Percentiles rank a stretch among this genome's conserved stretches.
Evolutionary conservation across 2,329 filamentous ascomycete species (phyloP).

Genomic region (Raffaelea albimanens): DNA sequence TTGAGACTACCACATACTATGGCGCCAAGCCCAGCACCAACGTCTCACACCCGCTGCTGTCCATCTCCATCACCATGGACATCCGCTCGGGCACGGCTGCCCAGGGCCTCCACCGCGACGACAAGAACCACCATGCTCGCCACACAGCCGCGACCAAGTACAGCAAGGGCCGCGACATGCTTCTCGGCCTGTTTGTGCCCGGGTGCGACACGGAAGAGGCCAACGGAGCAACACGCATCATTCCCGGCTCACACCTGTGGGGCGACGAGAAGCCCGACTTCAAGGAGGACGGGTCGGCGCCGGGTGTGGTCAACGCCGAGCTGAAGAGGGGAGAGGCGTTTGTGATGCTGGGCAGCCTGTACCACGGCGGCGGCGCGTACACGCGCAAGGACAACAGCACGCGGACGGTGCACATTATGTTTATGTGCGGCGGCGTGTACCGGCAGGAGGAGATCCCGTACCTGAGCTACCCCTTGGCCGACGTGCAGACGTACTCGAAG

Average conservation of each 20-base stretch:
- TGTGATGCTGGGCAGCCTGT: conserved; percentile 6
- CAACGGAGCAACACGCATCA: conserved; percentile 5
- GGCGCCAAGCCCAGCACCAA: background rate
- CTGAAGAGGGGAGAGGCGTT: conserved; percentile 4
- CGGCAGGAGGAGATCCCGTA: conserved; percentile 5
- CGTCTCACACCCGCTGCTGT: conserved; percentile 4
- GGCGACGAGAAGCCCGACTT: conserved; percentile 6
- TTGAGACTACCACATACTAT: conserved; percentile 2
- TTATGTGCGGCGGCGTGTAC: conserved; percentile 6
- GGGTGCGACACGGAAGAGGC: conserved; percentile 3
- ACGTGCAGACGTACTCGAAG: conserved; percentile 4
- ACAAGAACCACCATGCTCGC: conserved; percentile 7
- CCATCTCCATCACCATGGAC: conserved; percentile 7
- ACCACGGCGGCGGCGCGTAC: conserved; percentile 2
- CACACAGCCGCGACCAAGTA: background rate
- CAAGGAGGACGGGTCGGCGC: background rate
- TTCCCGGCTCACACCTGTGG: conserved; percentile 6
- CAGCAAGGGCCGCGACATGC: conserved; percentile 4
- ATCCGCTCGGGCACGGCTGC: conserved; percentile 1
- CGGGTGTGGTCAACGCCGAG: conserved; percentile 2
- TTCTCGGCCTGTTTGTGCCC: conserved; percentile 5
- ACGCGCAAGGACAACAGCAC: background rate
- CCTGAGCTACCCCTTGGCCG: conserved; percentile 3
- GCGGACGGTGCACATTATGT: conserved; percentile 6
- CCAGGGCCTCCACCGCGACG: conserved; percentile 5